Conservation (phyloP, 257 asterid species). For the Cinchona pubescens region DNA sequence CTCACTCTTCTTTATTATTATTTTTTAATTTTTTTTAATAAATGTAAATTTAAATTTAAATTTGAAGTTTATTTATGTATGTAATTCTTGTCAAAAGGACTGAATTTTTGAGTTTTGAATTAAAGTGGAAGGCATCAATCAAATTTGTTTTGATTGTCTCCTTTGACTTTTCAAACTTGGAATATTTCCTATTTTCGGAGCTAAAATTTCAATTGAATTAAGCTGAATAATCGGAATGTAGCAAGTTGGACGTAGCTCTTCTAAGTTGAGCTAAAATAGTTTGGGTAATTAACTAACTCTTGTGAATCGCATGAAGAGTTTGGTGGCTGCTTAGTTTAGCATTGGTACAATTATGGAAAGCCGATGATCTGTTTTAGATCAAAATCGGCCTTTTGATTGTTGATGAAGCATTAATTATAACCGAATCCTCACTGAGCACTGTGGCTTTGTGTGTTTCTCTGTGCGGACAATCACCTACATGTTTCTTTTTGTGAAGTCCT, state of each 20-base stretch:
- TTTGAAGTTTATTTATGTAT: background rate
- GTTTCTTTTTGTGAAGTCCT: background rate
- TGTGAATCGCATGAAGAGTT: too few relatives aligned
- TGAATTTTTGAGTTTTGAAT: background rate
- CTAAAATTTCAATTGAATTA: background rate
- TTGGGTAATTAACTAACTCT: background rate
- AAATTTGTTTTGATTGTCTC: background rate
- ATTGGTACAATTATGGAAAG: too few relatives aligned
- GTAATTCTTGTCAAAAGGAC: background rate
- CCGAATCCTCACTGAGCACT: background rate
- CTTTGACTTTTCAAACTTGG: too few relatives aligned
- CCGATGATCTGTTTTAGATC: background rate
- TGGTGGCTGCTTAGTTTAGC: too few relatives aligned
- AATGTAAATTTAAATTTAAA: too few relatives aligned
- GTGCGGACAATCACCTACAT: background rate
- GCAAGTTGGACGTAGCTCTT: background rate
- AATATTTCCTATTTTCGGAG: too few relatives aligned
- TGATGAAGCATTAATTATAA: background rate
- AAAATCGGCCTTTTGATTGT: background rate
- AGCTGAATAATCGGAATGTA: background rate
- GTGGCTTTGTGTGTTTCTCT: background rate
- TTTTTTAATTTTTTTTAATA: background rate
- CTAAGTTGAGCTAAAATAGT: background rate
- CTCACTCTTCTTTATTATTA: background rate
- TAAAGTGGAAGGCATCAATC: background rate